These are phyloP conservation scores for Hymenoscyphus fraxineus DNA, from an alignment of 2,329 filamentous ascomycete species.

Conservation along the genomic window DNA sequence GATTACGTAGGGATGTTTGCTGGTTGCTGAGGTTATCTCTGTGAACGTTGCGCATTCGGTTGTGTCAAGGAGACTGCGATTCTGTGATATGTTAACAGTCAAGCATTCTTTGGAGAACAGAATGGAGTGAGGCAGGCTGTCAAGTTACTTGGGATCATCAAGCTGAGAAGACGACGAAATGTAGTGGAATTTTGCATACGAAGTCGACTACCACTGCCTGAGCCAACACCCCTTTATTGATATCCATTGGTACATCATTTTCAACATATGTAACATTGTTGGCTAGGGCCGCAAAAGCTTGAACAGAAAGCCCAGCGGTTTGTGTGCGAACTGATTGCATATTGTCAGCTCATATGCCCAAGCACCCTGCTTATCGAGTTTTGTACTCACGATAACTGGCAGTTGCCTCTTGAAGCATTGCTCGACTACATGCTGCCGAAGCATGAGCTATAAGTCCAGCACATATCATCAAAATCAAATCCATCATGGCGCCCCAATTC, in stretches of 20 bases:
- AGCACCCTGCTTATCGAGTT: background rate
- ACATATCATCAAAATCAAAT: background rate
- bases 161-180: too few relatives aligned
- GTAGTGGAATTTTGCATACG: background rate
- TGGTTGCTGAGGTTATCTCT: conserved; percentile 14
- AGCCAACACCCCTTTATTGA: conserved; percentile 11
- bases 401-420: conserved; percentile 16
- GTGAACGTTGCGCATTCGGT: conserved; percentile 17
- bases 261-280: conserved; percentile 16
- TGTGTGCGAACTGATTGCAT: conserved; percentile 12
- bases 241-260: conserved; percentile 12
- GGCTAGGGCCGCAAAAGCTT: conserved; percentile 5
- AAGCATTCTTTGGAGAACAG: too few relatives aligned
- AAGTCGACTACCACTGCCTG: conserved; percentile 14
- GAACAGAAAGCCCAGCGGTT: conserved; percentile 3
- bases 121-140: too few relatives aligned
- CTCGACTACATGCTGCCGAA: conserved; percentile 15
- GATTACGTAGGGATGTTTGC: conserved; percentile 16
- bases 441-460: conserved; percentile 8
- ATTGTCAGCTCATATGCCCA: background rate
- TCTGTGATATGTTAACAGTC: background rate
- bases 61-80: conserved; percentile 17
- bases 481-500: background rate
- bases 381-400: conserved; percentile 10
- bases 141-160: too few relatives aligned